phyloP scores from a whole-genome alignment of 2,329 filamentous ascomycete genomes.

The Trichophyton rubrum region DNA sequence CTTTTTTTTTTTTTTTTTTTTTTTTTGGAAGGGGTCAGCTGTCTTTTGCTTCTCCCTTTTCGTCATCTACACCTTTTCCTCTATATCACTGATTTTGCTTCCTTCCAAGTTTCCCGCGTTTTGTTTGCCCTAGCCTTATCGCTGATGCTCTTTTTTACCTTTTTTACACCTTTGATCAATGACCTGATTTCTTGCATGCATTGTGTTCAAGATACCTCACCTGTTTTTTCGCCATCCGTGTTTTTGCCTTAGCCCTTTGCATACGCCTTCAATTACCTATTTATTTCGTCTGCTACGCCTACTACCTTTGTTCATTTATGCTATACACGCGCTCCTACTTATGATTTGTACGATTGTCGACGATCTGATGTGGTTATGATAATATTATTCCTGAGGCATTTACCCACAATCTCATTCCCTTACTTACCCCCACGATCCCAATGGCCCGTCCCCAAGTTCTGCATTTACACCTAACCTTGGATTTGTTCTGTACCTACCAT shows the following conservation, averaged over 20 bases:
- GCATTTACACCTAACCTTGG: neutral
- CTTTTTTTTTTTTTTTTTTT: neutral
- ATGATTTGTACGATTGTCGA: conserved; percentile 16
- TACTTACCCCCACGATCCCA: neutral
- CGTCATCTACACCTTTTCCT: no score
- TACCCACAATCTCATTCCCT: neutral
- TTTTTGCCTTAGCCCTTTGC: conserved; percentile 7
- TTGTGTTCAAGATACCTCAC: conserved; percentile 6
- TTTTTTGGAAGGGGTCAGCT: neutral
- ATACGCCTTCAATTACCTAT: conserved; percentile 4
- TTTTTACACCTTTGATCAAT: neutral
- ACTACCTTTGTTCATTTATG: neutral
- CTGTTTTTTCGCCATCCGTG: neutral
- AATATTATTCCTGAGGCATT: neutral
- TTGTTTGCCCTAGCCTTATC: neutral
- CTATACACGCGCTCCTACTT: neutral
- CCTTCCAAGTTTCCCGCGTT: no score
- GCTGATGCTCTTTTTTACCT: neutral
- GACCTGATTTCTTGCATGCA: neutral
- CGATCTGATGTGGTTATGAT: conserved; percentile 12
- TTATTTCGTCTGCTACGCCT: neutral
- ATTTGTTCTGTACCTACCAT: neutral
- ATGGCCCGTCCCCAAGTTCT: neutral
- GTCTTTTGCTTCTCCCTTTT: no score
- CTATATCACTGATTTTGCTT: no score